Evolutionary conservation across 2,329 filamentous ascomycete genomes (phyloP).

Genomic region (Fusarium torreyae): DNA sequence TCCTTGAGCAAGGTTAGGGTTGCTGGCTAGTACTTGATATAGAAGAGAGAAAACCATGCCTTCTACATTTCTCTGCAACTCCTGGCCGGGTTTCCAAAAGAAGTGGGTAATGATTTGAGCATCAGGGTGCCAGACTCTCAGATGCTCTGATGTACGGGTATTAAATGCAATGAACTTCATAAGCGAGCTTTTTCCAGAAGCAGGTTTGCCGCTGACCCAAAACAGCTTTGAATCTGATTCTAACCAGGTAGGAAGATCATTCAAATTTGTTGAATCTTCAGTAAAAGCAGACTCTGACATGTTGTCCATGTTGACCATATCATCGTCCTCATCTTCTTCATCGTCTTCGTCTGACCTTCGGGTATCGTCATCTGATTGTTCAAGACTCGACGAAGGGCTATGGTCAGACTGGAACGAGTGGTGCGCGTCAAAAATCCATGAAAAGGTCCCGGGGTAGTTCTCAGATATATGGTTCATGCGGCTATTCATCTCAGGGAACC

Average conservation of each 20-base stretch:
- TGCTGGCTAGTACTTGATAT: neutral
- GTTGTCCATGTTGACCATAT: no score
- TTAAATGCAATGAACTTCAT: neutral
- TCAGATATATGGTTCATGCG: neutral
- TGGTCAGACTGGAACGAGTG: rapidly evolving
- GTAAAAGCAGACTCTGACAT: no score
- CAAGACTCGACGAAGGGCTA: no score
- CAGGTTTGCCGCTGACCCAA: slow-evolving; percentile 7
- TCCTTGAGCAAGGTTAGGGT: neutral
- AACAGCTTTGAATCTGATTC: neutral
- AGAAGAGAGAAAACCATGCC: neutral
- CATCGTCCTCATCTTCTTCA: no score
- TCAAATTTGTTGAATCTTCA: rapidly evolving
- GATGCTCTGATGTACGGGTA: rapidly evolving
- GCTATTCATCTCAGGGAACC: neutral
- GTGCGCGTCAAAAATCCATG: neutral
- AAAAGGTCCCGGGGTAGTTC: neutral
- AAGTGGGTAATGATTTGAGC: neutral
- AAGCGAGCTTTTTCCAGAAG: neutral
- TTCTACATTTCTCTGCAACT: neutral
- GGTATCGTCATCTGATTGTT: neutral
- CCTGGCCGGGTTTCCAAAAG: slow-evolving; percentile 2
- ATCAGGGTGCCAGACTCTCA: neutral
- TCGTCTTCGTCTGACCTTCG: neutral
- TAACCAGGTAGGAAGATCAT: neutral